A percentile compares a stretch with the other conserved stretches of the same genome.
Conservation (phyloP, 768 basidiomycete genomes). For the Suillus hirtellus region DNA sequence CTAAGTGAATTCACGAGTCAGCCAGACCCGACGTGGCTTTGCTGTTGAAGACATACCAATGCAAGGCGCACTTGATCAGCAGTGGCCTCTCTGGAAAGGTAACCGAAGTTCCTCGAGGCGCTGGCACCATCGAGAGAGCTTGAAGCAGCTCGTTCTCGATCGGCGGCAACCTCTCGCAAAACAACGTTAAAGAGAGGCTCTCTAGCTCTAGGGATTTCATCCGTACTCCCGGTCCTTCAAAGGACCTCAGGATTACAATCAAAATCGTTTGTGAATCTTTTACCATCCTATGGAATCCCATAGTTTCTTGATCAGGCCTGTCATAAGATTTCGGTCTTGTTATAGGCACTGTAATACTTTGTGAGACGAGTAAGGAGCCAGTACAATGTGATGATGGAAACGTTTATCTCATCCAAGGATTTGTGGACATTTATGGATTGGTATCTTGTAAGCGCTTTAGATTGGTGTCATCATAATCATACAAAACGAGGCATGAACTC, state of each 20-base stretch:
- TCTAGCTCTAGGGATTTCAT: slow-evolving; percentile 22
- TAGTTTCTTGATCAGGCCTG: background rate
- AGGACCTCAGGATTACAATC: background rate
- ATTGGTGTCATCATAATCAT: background rate
- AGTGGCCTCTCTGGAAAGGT: slow-evolving; percentile 67
- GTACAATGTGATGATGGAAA: background rate
- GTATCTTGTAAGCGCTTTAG: background rate
- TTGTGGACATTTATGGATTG: background rate
- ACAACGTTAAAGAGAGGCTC: slow-evolving; percentile 76
- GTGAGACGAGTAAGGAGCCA: background rate
- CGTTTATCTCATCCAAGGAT: background rate
- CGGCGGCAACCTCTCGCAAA: slow-evolving; percentile 64
- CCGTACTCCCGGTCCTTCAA: background rate
- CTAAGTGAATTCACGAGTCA: slow-evolving; percentile 36
- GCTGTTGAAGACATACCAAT: slow-evolving; percentile 51
- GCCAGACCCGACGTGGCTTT: background rate
- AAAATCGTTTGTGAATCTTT: background rate
- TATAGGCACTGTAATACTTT: background rate
- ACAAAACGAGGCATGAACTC: background rate
- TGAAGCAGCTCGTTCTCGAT: slow-evolving; percentile 41
- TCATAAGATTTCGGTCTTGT: background rate
- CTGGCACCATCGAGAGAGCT: slow-evolving; percentile 13
- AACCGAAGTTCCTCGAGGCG: slow-evolving; percentile 56
- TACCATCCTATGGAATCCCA: background rate
- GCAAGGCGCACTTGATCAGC: slow-evolving; percentile 66